A percentile compares a stretch with the other conserved stretches of the same genome.
Conservation (phyloP, 1,284 basidiomycete species). For the Cutaneotrichosporon sp. region DNA sequence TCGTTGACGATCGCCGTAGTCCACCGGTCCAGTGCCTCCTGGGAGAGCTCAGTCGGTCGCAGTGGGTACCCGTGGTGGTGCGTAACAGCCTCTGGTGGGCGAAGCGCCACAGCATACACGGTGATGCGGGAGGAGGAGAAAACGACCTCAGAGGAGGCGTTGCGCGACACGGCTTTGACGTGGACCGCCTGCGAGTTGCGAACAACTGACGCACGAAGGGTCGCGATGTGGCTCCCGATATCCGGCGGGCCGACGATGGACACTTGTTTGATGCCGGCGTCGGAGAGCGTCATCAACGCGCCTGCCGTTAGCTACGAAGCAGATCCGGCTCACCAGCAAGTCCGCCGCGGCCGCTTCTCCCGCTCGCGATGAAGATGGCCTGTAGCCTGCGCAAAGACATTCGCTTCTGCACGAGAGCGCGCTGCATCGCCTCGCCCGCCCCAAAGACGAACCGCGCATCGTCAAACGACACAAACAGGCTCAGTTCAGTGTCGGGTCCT, state of each 20-base stretch:
- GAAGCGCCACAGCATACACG: conserved; percentile 36
- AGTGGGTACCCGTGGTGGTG: not conserved
- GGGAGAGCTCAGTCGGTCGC: conserved; percentile 11
- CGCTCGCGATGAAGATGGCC: conserved; percentile 71
- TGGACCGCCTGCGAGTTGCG: conserved; percentile 24
- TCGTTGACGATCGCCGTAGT: conserved; percentile 25
- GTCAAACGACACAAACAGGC: conserved; percentile 71
- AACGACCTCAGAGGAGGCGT: conserved; percentile 25
- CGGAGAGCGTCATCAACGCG: conserved; percentile 77
- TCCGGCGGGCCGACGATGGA: conserved; percentile 71
- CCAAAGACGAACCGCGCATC: conserved; percentile 82
- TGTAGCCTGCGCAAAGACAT: conserved; percentile 65
- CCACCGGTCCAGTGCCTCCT: conserved; percentile 8
- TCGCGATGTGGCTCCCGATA: conserved; percentile 67
- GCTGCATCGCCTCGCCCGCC: conserved; percentile 73
- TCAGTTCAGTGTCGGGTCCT: conserved; percentile 74
- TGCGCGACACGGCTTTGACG: conserved; percentile 19
- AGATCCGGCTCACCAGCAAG: conserved; percentile 62
- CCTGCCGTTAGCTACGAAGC: conserved; percentile 56
- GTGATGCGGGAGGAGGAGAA: conserved; percentile 33
- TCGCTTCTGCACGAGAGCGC: conserved; percentile 68
- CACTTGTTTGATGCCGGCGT: conserved; percentile 63
- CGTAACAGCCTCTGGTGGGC: conserved; percentile 6
- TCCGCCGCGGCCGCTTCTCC: conserved; percentile 61
- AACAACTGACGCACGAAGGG: conserved; percentile 54